Base-by-base conservation (phyloP, 2,329 filamentous ascomycete species). In the Chrysosporium queenslandicum region DNA sequence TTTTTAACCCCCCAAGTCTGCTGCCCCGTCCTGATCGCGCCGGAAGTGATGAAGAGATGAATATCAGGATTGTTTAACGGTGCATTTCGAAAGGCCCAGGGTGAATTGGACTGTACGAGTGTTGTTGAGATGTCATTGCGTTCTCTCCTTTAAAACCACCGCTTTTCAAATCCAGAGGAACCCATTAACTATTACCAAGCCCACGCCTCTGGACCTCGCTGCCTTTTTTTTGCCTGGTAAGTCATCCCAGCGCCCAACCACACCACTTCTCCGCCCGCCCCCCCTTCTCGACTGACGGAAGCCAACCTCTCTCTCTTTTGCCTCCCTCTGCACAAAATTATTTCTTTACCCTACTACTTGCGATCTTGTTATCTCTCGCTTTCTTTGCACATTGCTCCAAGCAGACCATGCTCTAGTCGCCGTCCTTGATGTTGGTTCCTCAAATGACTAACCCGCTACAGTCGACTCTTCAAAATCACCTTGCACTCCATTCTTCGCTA, bases 251-350 rank as follows among this genome's bases (percentile, higher is more conserved):
- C 42, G 50, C 50, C 50, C 50, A 52, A 52, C 50, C 50, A 52
- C 50, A 52, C 43, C 42, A 52, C 50, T 52, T 52, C 36, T 40
- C 36, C 50, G 41, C 50, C 50, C 42, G n/a, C 39, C 40, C 42
- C 46, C 39, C 29, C 2, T 14, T 18, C 14, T 14, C 27, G 27
- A 43, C 21, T 43, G 25, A 20, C n/a, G 41, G 21, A 32, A 8
- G 20, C 23, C 37, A 30, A 7, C n/a, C 21, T n/a, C 42, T 20
- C n/a, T n/a, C 21, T n/a, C 32, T n/a, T 23, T 25, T 23, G 8
- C 25, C 29, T 23, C 21, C 30, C 14, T 21, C 27, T n/a, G n/a
- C 20, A 46, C 41, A 6, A 45, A 14, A 29, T 27, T 39, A 7
- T 39, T 39, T 39, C 6, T 18, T 9, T 16, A 6, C 4, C 46